phyloP scores from a whole-genome alignment of 495 filamentous ascomycete genomes.

The Extremus antarcticus region DNA sequence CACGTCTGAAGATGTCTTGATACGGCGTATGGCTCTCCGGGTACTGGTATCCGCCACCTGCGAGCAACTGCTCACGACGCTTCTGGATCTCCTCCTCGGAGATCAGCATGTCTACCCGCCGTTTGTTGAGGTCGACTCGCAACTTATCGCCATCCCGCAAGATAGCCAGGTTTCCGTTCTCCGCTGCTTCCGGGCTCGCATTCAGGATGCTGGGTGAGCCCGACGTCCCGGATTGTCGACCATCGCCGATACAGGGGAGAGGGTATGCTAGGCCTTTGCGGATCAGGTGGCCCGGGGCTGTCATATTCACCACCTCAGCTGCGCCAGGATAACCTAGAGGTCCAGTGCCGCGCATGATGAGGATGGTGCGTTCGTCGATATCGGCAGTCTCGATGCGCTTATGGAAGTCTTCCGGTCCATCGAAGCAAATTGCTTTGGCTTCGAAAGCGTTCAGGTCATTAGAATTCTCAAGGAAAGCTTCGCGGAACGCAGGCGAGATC shows the following conservation, averaged over 20 bases:
- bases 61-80: slow-evolving; percentile 10
- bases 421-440: slow-evolving; percentile 40
- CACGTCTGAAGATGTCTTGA: slow-evolving; percentile 42
- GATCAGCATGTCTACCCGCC: slow-evolving; percentile 43
- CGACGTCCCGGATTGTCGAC: slow-evolving; percentile 46
- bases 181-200: slow-evolving; percentile 49
- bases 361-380: slow-evolving; percentile 40
- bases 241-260: slow-evolving; percentile 42
- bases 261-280: slow-evolving; percentile 37
- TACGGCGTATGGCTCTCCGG: slow-evolving; percentile 39
- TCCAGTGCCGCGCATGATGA: slow-evolving; percentile 45
- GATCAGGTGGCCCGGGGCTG: slow-evolving; percentile 38
- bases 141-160: slow-evolving; percentile 44
- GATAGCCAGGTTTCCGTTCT: slow-evolving; percentile 46
- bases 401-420: slow-evolving; percentile 45
- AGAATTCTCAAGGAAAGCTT: slow-evolving; percentile 39
- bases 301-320: slow-evolving; percentile 49
- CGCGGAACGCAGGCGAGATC: slow-evolving; percentile 39
- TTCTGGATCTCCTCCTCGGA: slow-evolving; percentile 28
- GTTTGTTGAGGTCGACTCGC: slow-evolving; percentile 45
- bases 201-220: slow-evolving; percentile 45
- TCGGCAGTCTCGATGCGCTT: slow-evolving; percentile 37
- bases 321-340: slow-evolving; percentile 45
- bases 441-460: slow-evolving; percentile 44
- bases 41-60: slow-evolving; percentile 29